Conservation (phyloP, 2,329 filamentous ascomycete species). For the Arthrinium phaeospermum region DNA sequence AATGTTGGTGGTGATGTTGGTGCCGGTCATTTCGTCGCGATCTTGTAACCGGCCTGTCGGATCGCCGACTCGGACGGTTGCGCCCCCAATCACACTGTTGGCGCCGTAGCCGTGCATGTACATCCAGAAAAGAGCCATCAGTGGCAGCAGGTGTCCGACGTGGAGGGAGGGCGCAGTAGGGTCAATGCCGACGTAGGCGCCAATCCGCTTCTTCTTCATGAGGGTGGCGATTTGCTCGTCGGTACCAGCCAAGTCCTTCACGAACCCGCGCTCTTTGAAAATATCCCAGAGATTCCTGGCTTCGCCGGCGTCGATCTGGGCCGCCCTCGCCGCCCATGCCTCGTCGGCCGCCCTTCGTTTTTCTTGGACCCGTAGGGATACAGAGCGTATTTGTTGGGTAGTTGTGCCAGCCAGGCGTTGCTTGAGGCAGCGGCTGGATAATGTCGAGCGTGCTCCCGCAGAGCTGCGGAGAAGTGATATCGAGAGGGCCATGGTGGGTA, state of each 20-base stretch:
- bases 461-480: background rate
- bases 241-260: slow-evolving; percentile 73
- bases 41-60: slow-evolving; percentile 72
- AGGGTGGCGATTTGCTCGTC: slow-evolving; percentile 61
- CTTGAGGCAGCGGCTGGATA: slow-evolving; percentile 2
- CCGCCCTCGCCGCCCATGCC: slow-evolving; percentile 55
- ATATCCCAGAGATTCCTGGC: slow-evolving; percentile 63
- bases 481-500: background rate
- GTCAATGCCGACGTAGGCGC: slow-evolving; percentile 81
- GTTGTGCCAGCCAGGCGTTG: slow-evolving; percentile 28
- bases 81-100: slow-evolving; percentile 72
- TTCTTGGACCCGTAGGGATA: slow-evolving; percentile 34
- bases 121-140: slow-evolving; percentile 87
- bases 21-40: slow-evolving; percentile 58
- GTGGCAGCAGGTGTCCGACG: slow-evolving; percentile 78
- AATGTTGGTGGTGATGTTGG: slow-evolving; percentile 66
- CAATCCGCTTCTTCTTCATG: slow-evolving; percentile 69
- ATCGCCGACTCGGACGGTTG: slow-evolving; percentile 80
- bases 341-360: slow-evolving; percentile 50
- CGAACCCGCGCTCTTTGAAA: slow-evolving; percentile 73
- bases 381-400: slow-evolving; percentile 18
- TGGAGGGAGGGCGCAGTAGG: slow-evolving; percentile 82
- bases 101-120: slow-evolving; percentile 76
- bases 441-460: background rate
- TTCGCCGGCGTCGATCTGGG: slow-evolving; percentile 56